These are phyloP conservation scores for Skeletonema potamos DNA, from an alignment of 108 stramenopile species.

Conservation along the genomic window DNA sequence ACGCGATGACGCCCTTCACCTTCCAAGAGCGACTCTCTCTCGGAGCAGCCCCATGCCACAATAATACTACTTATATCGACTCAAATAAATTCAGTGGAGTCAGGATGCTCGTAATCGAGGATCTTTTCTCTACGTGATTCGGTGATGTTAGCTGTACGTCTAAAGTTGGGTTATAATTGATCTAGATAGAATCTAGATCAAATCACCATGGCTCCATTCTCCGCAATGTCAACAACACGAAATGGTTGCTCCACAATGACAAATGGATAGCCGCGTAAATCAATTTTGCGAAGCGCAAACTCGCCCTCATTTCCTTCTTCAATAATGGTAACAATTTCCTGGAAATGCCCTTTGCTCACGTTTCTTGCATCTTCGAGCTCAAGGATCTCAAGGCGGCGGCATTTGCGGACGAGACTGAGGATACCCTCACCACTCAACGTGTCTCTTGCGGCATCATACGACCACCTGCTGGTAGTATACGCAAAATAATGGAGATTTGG, in stretches of 20 bases:
- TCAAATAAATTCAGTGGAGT: conserved; percentile 97
- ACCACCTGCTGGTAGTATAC: background rate
- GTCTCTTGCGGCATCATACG: background rate
- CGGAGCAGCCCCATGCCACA: too few species aligned
- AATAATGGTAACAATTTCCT: background rate
- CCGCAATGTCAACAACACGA: conserved; percentile 2
- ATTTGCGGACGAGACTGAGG: background rate
- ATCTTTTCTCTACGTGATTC: background rate
- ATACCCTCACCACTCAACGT: background rate
- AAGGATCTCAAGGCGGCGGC: conserved; percentile 2
- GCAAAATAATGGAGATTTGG: conserved; percentile 9
- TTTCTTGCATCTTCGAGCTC: conserved; percentile 2
- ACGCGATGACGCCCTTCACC: too few species aligned
- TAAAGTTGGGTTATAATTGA: background rate
- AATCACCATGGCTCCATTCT: background rate
- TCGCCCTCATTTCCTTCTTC: background rate
- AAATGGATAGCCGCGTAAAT: conserved; percentile 7
- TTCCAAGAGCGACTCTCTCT: too few species aligned
- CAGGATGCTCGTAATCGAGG: conserved; percentile 86
- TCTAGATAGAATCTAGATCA: too few species aligned
- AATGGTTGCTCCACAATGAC: background rate
- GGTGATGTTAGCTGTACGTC: background rate
- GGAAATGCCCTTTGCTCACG: background rate
- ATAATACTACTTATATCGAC: too few species aligned
- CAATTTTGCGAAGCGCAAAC: conserved; percentile 15